Evolutionary conservation across 306 rosid species (phyloP).

Genomic region (Vigna mungo): DNA sequence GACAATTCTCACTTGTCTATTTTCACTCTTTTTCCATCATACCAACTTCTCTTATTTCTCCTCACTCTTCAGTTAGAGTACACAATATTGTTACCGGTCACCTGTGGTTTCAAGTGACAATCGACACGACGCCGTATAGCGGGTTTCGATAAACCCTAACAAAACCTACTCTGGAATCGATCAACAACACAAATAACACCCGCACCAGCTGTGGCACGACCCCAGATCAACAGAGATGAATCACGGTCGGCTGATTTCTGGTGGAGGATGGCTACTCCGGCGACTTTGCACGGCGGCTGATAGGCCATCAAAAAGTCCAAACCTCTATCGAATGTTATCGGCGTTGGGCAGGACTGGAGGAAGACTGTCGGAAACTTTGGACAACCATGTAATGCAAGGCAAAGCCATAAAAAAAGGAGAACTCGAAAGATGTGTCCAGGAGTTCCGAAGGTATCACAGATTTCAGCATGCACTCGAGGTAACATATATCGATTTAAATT

Average conservation of each 20-base stretch:
- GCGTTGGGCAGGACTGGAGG: constrained; percentile 63
- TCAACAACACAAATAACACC: neutral
- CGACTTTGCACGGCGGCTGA: constrained; percentile 45
- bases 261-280: constrained; percentile 52
- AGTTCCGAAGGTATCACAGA: constrained; percentile 59
- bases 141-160: constrained; percentile 40
- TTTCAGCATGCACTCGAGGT: constrained; percentile 78
- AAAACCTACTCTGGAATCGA: neutral
- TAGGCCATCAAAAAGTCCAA: neutral
- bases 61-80: neutral
- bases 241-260: constrained; percentile 43
- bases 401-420: constrained; percentile 52
- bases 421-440: constrained; percentile 55
- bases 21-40: too few relatives aligned
- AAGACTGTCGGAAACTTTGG: constrained; percentile 62
- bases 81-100: constrained; percentile 14
- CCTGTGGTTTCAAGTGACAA: constrained; percentile 4
- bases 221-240: constrained; percentile 52
- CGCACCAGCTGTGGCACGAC: neutral
- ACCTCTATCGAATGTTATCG: constrained; percentile 66
- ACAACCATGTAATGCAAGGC: constrained; percentile 67
- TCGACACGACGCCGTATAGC: constrained; percentile 4
- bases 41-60: too few relatives aligned
- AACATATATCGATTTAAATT: constrained; percentile 33
- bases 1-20: too few relatives aligned